Percentiles rank a stretch among this genome's conserved stretches.
Conservation (phyloP, 495 filamentous ascomycete species). For the Podospora appendiculata region DNA sequence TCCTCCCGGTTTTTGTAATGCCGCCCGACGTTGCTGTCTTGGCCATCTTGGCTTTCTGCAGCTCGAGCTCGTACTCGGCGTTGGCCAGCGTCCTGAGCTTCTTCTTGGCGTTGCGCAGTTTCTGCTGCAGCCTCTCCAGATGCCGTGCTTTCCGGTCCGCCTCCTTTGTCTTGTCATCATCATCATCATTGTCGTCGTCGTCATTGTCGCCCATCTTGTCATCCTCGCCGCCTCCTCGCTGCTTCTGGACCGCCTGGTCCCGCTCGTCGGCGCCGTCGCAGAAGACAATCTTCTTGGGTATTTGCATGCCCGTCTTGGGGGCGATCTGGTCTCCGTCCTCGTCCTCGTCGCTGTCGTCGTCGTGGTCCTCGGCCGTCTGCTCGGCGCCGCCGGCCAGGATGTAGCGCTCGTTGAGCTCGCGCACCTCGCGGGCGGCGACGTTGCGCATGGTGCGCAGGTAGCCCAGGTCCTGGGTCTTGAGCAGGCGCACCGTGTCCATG, state of each 20-base stretch:
- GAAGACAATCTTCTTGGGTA: slow-evolving; percentile 39
- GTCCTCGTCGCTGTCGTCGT: slow-evolving; percentile 19
- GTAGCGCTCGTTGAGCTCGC: slow-evolving; percentile 34
- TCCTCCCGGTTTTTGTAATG: slow-evolving; percentile 70
- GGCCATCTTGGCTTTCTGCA: slow-evolving; percentile 56
- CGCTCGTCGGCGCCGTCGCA: slow-evolving; percentile 28
- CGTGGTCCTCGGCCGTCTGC: slow-evolving; percentile 18
- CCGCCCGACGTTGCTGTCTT: slow-evolving; percentile 66
- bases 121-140: slow-evolving; percentile 32
- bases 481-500: slow-evolving; percentile 68
- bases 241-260: slow-evolving; percentile 24
- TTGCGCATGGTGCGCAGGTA: slow-evolving; percentile 66
- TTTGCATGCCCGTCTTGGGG: slow-evolving; percentile 1
- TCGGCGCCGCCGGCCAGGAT: slow-evolving; percentile 27
- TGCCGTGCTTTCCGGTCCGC: slow-evolving; percentile 40
- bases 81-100: slow-evolving; percentile 61
- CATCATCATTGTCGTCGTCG: slow-evolving; percentile 29
- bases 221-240: background rate
- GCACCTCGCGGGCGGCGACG: slow-evolving; percentile 38
- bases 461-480: slow-evolving; percentile 94
- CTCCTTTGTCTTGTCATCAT: slow-evolving; percentile 39
- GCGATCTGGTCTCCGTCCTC: slow-evolving; percentile 11
- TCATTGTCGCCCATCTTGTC: slow-evolving; percentile 7
- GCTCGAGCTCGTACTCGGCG: slow-evolving; percentile 69
- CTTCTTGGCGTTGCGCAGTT: slow-evolving; percentile 57